A percentile compares a stretch with the other conserved stretches of the same genome.
Conservation (phyloP, 768 basidiomycete species). For the Podaxis sp. region DNA sequence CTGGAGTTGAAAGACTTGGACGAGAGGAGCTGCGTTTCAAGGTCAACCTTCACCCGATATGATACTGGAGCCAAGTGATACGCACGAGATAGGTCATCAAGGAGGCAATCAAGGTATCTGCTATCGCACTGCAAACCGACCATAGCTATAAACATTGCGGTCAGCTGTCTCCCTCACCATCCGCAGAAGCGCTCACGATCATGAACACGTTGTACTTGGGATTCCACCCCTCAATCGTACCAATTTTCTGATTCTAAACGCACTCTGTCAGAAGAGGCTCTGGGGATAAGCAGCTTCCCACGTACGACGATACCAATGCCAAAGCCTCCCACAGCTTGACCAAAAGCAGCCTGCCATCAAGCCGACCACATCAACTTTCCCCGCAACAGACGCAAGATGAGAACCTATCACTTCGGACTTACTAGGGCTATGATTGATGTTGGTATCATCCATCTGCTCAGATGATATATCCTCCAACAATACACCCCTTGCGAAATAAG, state of each 20-base stretch:
- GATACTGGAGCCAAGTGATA: not conserved
- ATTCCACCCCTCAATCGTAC: constrained; percentile 3
- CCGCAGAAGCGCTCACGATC: not conserved
- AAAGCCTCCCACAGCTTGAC: constrained; percentile 5
- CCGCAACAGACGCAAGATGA: not conserved
- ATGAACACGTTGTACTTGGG: not conserved
- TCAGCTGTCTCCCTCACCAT: not conserved
- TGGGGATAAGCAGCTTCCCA: not conserved
- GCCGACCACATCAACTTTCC: not conserved
- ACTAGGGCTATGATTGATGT: constrained; percentile 2
- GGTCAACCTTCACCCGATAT: not conserved
- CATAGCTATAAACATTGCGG: not conserved
- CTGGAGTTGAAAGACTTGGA: not conserved
- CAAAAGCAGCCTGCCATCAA: not conserved
- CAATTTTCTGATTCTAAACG: constrained; percentile 7
- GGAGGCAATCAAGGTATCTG: constrained; percentile 5
- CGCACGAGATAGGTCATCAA: constrained; percentile 5
- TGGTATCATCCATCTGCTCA: constrained; percentile 1
- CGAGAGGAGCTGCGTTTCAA: not conserved
- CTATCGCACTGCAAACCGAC: constrained; percentile 2
- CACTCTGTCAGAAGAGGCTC: not conserved
- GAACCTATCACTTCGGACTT: not conserved
- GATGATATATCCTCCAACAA: constrained; percentile 10
- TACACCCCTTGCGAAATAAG: constrained; percentile 11
- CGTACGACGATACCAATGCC: constrained; percentile 10